Conservation (phyloP, 768 basidiomycete genomes). For the Amyloporia xantha region DNA sequence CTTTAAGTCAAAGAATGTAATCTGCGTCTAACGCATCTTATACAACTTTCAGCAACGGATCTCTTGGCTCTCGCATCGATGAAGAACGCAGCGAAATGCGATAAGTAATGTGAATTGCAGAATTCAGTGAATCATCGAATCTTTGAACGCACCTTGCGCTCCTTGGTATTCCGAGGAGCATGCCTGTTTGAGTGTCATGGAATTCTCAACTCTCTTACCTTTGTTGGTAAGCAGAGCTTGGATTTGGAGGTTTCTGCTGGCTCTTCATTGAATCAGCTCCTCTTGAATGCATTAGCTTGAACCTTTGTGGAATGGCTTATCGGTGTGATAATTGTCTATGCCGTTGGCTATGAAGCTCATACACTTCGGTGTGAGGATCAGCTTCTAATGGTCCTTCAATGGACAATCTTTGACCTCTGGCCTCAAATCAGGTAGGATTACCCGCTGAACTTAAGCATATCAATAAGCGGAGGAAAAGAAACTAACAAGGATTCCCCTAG, state of each 20-base stretch:
- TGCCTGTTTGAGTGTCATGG: constrained; percentile 73
- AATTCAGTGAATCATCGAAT: constrained; percentile 80
- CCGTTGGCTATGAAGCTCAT: constrained; percentile 26
- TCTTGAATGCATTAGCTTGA: constrained; percentile 41
- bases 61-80: constrained; percentile 73
- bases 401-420: constrained; percentile 37
- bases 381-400: constrained; percentile 19
- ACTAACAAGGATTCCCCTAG: constrained; percentile 87
- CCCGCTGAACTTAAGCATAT: constrained; percentile 87
- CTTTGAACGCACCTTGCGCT: constrained; percentile 79
- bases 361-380: constrained; percentile 21
- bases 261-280: constrained; percentile 27
- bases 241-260: constrained; percentile 35
- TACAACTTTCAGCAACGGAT: constrained; percentile 25
- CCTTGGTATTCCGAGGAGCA: constrained; percentile 69
- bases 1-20: constrained; percentile 17
- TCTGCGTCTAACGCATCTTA: constrained; percentile 12
- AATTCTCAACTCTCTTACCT: constrained; percentile 39
- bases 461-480: constrained; percentile 89
- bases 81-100: constrained; percentile 77
- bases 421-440: constrained; percentile 81
- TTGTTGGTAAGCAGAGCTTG: constrained; percentile 31
- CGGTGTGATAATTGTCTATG: constrained; percentile 51
- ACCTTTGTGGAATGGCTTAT: constrained; percentile 22
- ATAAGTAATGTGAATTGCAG: constrained; percentile 82